Percentiles rank a stretch among this genome's conserved stretches.
Evolutionary conservation across 2,329 filamentous ascomycete species (phyloP).

Genomic region (Colletotrichum tanaceti): DNA sequence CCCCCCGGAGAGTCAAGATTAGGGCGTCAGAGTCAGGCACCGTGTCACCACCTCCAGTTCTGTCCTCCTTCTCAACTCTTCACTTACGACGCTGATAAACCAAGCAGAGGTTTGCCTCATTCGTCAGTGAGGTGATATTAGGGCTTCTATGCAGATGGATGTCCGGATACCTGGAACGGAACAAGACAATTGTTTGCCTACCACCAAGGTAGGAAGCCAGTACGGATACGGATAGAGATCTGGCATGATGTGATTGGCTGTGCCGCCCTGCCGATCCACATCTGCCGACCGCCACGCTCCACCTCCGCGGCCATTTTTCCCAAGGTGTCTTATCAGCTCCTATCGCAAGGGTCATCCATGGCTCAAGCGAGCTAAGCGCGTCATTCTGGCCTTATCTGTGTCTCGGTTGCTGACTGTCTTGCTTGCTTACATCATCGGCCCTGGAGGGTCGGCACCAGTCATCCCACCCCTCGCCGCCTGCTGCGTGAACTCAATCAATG

Average conservation of each 20-base stretch:
- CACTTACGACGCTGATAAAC: background rate
- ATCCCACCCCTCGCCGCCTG: constrained; percentile 17
- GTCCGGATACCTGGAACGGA: too few relatives aligned
- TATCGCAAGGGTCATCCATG: background rate
- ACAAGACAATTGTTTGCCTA: too few relatives aligned
- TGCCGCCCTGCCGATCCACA: background rate
- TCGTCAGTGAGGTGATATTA: background rate
- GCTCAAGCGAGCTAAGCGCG: constrained; percentile 8
- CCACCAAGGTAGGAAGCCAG: too few relatives aligned
- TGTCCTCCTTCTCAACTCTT: too few relatives aligned
- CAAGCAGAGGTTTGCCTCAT: background rate
- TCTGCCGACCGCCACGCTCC: background rate
- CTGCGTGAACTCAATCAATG: constrained; percentile 25
- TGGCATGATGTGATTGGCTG: too few relatives aligned
- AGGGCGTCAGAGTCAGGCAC: constrained; percentile 3
- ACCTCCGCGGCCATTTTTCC: background rate
- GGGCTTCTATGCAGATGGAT: too few relatives aligned
- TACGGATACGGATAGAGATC: too few relatives aligned
- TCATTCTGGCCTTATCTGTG: constrained; percentile 18
- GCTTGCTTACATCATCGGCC: constrained; percentile 9
- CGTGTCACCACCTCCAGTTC: too few relatives aligned
- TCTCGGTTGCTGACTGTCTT: background rate
- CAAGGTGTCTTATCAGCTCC: constrained; percentile 10
- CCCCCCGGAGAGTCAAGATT: constrained; percentile 32
- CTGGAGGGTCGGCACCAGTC: constrained; percentile 3